Conservation (phyloP, 495 filamentous ascomycete species). For the Schizothecium vesticola region DNA sequence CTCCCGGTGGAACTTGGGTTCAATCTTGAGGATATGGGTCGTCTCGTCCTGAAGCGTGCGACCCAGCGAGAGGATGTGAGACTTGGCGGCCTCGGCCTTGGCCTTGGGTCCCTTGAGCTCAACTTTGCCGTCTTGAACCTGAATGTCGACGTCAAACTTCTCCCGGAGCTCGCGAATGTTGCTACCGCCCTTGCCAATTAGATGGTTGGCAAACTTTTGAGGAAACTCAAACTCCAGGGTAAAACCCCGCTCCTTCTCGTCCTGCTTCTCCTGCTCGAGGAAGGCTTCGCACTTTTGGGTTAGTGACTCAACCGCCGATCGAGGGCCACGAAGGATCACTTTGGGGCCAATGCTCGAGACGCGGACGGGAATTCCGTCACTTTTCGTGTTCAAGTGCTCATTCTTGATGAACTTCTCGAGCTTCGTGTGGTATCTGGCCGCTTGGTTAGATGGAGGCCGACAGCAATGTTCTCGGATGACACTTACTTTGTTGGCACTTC, state of each 20-base stretch:
- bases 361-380: slow-evolving; percentile 66
- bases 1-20: slow-evolving; percentile 78
- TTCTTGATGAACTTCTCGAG: slow-evolving; percentile 68
- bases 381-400: slow-evolving; percentile 62
- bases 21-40: slow-evolving; percentile 79
- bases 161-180: slow-evolving; percentile 94
- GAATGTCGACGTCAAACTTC: slow-evolving; percentile 95
- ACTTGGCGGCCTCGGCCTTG: slow-evolving; percentile 72
- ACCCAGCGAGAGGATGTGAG: slow-evolving; percentile 66
- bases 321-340: slow-evolving; percentile 71
- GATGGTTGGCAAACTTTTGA: slow-evolving; percentile 84
- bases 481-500: slow-evolving; percentile 68
- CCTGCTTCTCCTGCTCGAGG: slow-evolving; percentile 74
- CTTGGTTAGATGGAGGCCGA: slow-evolving; percentile 8
- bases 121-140: slow-evolving; percentile 69
- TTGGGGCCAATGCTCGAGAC: slow-evolving; percentile 51
- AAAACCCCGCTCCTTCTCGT: slow-evolving; percentile 84
- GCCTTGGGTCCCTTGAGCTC: slow-evolving; percentile 56
- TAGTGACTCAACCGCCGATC: slow-evolving; percentile 62
- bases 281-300: slow-evolving; percentile 66
- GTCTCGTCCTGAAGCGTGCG: slow-evolving; percentile 83
- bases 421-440: slow-evolving; percentile 58
- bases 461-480: background rate
- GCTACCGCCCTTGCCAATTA: slow-evolving; percentile 88
- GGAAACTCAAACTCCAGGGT: slow-evolving; percentile 85